Evolutionary conservation across 2,329 filamentous ascomycete genomes (phyloP), one percentile per base, ranked within the genome.

Genomic region (Penicillium sp.): DNA sequence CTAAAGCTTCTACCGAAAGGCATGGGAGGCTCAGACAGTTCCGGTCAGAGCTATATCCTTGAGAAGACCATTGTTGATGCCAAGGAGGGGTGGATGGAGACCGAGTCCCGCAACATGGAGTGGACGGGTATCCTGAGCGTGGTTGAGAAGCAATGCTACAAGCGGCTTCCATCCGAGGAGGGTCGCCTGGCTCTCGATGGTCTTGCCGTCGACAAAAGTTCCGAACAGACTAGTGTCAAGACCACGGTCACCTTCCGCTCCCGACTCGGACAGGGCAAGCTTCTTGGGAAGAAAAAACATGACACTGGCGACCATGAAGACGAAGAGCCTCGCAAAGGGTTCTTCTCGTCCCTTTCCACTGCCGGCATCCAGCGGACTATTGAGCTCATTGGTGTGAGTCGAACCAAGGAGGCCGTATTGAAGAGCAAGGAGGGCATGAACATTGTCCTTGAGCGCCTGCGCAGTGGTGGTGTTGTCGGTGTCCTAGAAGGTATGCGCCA

Each of bases 401-500:
- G 85, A 15, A 86, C 86, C 1, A 78, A 84, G 55, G 81, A 84
- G 57, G 84, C 84, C 19, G 80, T 87, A 66, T 75, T 84, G 10
- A 87, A 86, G 66, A 86, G 85, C 61, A 84, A 84, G 60, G 80
- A 87, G 67, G 86, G 86, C 53, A 88, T 88, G 86, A 86, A 86
- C 58, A 80, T 88, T 23, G 86, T 88, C 23, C 76, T 88, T 8
- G 83, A 86, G 68, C 77, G 86, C 37, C 73, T 90, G 69, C 79
- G 88, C 54, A 79, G 81, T 57, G 87, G 87, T 40, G 88, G 88
- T 0, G 77, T 90, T 19, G 85, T 89, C 17, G 86, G 76, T 23
- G 88, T 89, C n/a, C 75, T 90, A 31, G 87, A 89, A 63, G 87
- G 86, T 29, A 89, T 89, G 87, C 79, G 85, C 51, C 77, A 80